A percentile compares a stretch with the other conserved stretches of the same genome.
phyloP scores from a whole-genome alignment of 2,329 filamentous ascomycete species.

The Chrysoporthe austroafricana region DNA sequence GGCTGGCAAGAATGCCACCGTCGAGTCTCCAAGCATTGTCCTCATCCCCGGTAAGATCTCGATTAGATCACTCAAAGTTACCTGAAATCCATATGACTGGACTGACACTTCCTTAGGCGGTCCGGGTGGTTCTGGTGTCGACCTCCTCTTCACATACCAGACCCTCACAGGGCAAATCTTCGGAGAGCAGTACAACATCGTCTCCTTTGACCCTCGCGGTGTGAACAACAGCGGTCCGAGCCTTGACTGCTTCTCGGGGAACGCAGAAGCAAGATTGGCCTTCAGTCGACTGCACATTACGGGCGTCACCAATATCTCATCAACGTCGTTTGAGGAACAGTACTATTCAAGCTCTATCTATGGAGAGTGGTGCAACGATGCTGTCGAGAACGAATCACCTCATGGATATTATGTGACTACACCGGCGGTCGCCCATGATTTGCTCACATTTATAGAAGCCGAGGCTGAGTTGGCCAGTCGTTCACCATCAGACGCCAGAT shows the following conservation, averaged over 20 bases:
- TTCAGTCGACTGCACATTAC: not conserved
- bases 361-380: conserved; percentile 43
- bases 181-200: conserved; percentile 33
- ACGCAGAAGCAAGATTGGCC: not conserved
- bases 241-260: conserved; percentile 17
- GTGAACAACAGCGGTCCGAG: conserved; percentile 37
- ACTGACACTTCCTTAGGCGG: not conserved
- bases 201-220: conserved; percentile 47
- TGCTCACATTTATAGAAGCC: conserved; percentile 51
- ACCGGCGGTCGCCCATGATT: conserved; percentile 48
- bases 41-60: not conserved
- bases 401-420: conserved; percentile 1
- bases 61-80: not conserved
- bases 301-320: not conserved
- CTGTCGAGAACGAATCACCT: conserved; percentile 26
- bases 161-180: not conserved
- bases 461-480: conserved; percentile 37
- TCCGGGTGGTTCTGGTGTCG: not conserved
- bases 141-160: not conserved
- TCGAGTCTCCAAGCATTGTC: not conserved
- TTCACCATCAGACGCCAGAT: conserved; percentile 37
- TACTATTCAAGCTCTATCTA: conserved; percentile 24
- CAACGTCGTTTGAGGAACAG: not conserved
- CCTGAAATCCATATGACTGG: not conserved
- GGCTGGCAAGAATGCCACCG: not conserved